phyloP scores from a whole-genome alignment of 495 filamentous ascomycete genomes.

The Aspergillus conjunctus region DNA sequence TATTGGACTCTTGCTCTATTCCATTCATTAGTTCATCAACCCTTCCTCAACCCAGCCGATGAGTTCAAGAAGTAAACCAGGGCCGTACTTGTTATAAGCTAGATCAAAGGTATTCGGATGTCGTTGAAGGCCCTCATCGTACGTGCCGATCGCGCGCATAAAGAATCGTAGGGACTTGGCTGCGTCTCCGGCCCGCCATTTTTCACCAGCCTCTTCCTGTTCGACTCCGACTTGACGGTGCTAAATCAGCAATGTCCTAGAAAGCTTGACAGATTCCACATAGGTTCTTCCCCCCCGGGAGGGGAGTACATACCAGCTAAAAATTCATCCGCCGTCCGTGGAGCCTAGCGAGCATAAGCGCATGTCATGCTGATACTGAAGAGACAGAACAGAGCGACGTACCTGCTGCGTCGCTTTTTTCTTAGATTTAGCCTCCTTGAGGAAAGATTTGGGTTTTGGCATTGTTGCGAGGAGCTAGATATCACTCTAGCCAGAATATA shows the following conservation, averaged over 20 bases:
- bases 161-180: constrained; percentile 70
- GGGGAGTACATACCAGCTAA: constrained; percentile 48
- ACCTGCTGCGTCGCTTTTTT: constrained; percentile 49
- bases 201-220: constrained; percentile 68
- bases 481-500: no score
- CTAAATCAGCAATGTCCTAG: not conserved
- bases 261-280: not conserved
- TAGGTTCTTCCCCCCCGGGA: not conserved
- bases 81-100: constrained; percentile 70
- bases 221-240: constrained; percentile 59
- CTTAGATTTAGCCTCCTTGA: constrained; percentile 50
- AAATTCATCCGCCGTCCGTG: constrained; percentile 63
- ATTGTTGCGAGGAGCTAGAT: constrained; percentile 29
- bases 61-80: not conserved
- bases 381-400: constrained; percentile 4
- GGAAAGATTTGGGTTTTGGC: constrained; percentile 56
- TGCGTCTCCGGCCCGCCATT: constrained; percentile 72
- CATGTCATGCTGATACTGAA: not conserved
- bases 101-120: constrained; percentile 65
- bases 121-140: constrained; percentile 60
- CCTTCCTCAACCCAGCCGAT: not conserved
- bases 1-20: constrained; percentile 64
- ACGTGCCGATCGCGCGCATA: constrained; percentile 63
- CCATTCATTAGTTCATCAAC: not conserved
- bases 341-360: constrained; percentile 39